These are phyloP conservation scores for Phytophthora tentaculata DNA, from an alignment of 352 stramenopile genomes.

Conservation along the genomic window DNA sequence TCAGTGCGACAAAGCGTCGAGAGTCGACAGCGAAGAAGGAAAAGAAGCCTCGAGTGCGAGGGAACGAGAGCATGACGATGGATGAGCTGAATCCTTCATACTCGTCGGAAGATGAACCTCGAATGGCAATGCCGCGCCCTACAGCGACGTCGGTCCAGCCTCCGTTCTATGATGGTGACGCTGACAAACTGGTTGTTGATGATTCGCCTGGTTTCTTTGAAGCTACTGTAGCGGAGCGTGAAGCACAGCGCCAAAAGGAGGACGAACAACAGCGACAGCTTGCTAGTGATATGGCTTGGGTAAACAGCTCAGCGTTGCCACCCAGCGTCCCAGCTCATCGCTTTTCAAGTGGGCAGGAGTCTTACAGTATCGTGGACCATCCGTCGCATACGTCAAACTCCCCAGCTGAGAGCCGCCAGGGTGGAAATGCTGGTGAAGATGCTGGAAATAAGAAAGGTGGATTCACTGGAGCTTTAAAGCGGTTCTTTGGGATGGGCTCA, in stretches of 20 bases:
- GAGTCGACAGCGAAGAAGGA: constrained; percentile 29
- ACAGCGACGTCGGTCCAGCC: constrained; percentile 12
- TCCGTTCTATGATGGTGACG: constrained; percentile 57
- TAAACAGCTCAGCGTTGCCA: constrained; percentile 29
- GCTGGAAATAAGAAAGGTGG: constrained; percentile 29
- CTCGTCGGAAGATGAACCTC: constrained; percentile 36
- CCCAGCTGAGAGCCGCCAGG: constrained; percentile 23
- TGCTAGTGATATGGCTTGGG: constrained; percentile 31
- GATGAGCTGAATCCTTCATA: constrained; percentile 41
- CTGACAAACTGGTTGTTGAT: constrained; percentile 63
- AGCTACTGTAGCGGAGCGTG: constrained; percentile 26
- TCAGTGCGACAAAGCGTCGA: constrained; percentile 32
- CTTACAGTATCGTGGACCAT: constrained; percentile 62
- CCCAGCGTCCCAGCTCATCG: constrained; percentile 19
- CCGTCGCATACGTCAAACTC: constrained; percentile 44
- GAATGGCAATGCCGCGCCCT: constrained; percentile 18
- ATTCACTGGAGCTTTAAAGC: constrained; percentile 64
- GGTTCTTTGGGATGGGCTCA: constrained; percentile 66
- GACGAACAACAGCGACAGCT: constrained; percentile 34
- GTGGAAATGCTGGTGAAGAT: constrained; percentile 1
- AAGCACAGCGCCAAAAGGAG: constrained; percentile 33
- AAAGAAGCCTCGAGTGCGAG: constrained; percentile 22
- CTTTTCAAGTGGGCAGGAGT: constrained; percentile 51
- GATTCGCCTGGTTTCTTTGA: constrained; percentile 71
- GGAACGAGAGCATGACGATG: constrained; percentile 39